These are phyloP conservation scores for Rhodotorula taiwanensis DNA, from an alignment of 768 basidiomycete genomes.

Conservation along the genomic window DNA sequence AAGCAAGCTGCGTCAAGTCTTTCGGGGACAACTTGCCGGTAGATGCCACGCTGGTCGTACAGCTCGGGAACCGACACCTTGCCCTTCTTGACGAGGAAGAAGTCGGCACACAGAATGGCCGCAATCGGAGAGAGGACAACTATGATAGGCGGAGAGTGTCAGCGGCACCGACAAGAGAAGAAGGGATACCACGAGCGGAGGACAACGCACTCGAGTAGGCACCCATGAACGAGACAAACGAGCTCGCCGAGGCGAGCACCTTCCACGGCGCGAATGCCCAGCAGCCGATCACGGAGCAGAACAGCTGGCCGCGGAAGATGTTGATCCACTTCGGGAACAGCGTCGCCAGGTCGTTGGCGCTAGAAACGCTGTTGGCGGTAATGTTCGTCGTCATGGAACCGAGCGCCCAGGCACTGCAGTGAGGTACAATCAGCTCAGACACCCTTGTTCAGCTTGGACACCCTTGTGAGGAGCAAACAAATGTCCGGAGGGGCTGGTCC, in stretches of 20 bases:
- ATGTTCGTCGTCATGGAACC: slow-evolving; percentile 31
- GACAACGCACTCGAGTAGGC: slow-evolving; percentile 35
- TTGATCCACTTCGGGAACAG: slow-evolving; percentile 42
- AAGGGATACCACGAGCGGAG: no score
- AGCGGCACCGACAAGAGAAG: not conserved
- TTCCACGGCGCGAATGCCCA: slow-evolving; percentile 33
- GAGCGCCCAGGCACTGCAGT: slow-evolving; percentile 11
- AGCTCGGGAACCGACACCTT: slow-evolving; percentile 75
- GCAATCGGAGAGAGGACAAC: slow-evolving; percentile 75
- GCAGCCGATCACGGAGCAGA: slow-evolving; percentile 69
- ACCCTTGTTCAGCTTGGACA: not conserved
- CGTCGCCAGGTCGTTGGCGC: slow-evolving; percentile 31
- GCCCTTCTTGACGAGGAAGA: slow-evolving; percentile 66
- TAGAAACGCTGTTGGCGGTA: slow-evolving; percentile 30
- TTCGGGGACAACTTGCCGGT: not conserved
- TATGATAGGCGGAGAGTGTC: not conserved
- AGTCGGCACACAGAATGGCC: slow-evolving; percentile 64
- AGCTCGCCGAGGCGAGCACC: slow-evolving; percentile 23
- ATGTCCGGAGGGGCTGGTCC: not conserved
- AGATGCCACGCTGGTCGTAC: slow-evolving; percentile 57
- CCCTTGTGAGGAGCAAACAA: not conserved
- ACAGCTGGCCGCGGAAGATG: slow-evolving; percentile 41
- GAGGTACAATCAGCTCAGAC: no score
- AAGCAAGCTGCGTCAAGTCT: not conserved
- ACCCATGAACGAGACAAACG: slow-evolving; percentile 19